A percentile compares a stretch with the other conserved stretches of the same genome.
Conservation (phyloP, 371 early-diverging fungal genomes). For the Lichtheimia ramosa region DNA sequence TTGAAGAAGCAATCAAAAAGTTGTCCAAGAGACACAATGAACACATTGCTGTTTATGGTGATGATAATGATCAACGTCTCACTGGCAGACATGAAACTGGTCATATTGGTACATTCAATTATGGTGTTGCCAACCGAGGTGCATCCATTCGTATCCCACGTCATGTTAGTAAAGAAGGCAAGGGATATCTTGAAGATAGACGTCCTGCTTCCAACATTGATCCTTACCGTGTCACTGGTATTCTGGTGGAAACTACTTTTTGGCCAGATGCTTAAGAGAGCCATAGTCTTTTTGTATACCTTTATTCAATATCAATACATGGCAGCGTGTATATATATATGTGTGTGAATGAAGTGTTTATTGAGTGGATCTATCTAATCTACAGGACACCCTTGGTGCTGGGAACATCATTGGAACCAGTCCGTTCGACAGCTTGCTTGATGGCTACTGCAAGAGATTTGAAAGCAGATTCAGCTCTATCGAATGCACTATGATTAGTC, state of each 20-base stretch:
- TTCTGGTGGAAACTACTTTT: constrained; percentile 56
- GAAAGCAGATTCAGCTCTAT: constrained; percentile 92
- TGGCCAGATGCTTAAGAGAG: constrained; percentile 11
- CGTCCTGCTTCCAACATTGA: constrained; percentile 68
- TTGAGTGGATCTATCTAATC: neutral
- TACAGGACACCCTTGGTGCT: constrained; percentile 93
- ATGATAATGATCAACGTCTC: constrained; percentile 63
- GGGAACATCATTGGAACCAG: constrained; percentile 85
- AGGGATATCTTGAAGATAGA: constrained; percentile 63
- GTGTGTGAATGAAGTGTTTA: too few species aligned
- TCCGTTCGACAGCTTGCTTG: constrained; percentile 76
- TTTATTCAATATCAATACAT: too few species aligned
- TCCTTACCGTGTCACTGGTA: constrained; percentile 60
- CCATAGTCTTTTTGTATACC: too few species aligned
- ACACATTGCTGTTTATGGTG: constrained; percentile 67
- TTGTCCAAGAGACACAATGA: constrained; percentile 48
- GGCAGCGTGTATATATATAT: too few species aligned
- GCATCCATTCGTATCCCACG: constrained; percentile 68
- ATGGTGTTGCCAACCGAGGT: constrained; percentile 65
- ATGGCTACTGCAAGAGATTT: constrained; percentile 96
- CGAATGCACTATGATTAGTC: neutral
- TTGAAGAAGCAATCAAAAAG: constrained; percentile 53
- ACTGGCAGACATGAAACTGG: constrained; percentile 66
- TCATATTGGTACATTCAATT: constrained; percentile 53
- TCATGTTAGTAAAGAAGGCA: constrained; percentile 58